phyloP scores from a whole-genome alignment of 2,329 filamentous ascomycete genomes.

The Phymatotrichopsis omnivora region DNA sequence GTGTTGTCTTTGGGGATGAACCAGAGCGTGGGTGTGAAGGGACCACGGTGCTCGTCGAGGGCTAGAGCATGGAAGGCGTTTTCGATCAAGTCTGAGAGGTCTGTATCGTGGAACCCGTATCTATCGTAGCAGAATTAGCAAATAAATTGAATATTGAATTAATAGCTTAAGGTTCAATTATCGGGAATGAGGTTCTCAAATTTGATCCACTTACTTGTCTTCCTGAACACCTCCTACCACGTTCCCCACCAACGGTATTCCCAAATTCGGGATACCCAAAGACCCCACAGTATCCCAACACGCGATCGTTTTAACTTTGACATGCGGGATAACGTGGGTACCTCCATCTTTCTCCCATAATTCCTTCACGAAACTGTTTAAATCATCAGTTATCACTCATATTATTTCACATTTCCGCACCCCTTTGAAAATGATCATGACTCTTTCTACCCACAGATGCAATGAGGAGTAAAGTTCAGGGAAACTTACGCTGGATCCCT shows the following conservation, averaged over 20 bases:
- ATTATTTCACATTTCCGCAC: too few species aligned
- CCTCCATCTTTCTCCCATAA: conserved; percentile 21
- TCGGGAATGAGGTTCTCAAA: not conserved
- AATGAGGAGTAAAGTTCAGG: conserved; percentile 6
- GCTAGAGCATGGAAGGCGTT: conserved; percentile 52
- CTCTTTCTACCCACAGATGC: conserved; percentile 1
- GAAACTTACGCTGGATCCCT: conserved; percentile 21
- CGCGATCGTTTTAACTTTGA: conserved; percentile 42
- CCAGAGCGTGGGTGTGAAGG: conserved; percentile 49
- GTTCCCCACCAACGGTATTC: conserved; percentile 17
- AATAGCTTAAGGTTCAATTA: not conserved
- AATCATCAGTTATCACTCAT: not conserved
- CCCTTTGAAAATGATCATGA: too few species aligned
- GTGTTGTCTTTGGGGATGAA: conserved; percentile 32
- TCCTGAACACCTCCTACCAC: conserved; percentile 17
- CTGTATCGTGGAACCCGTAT: conserved; percentile 45
- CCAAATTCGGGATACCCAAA: conserved; percentile 38
- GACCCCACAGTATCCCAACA: conserved; percentile 47
- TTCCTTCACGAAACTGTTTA: conserved; percentile 18
- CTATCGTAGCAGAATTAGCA: conserved; percentile 4
- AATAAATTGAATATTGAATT: not conserved
- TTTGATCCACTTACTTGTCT: conserved; percentile 17
- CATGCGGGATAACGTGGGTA: conserved; percentile 18
- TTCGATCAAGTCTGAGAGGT: conserved; percentile 44
- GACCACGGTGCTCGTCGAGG: conserved; percentile 46